Conservation (phyloP, 2,329 filamentous ascomycete species). For the Trichoderma breve region DNA sequence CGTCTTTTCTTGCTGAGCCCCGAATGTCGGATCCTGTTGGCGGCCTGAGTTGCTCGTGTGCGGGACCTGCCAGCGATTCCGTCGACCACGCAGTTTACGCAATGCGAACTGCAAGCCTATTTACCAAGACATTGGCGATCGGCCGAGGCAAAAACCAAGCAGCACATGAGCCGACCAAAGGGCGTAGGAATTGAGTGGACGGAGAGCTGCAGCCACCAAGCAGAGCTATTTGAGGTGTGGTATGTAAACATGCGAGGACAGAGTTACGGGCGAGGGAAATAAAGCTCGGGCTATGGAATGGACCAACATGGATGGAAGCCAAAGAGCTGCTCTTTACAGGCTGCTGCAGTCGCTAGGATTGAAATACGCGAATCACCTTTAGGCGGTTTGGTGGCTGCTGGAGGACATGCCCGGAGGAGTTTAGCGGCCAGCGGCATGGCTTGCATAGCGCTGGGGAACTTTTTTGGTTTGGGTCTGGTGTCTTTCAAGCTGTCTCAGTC, state of each 20-base stretch:
- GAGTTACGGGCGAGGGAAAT: not conserved
- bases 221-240: not conserved
- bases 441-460: slow-evolving; percentile 1
- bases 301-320: not conserved
- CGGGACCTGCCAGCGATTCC: not conserved
- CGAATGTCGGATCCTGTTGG: not conserved
- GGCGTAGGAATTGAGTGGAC: not conserved
- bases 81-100: not conserved
- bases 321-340: not conserved
- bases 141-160: not conserved
- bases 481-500: not conserved
- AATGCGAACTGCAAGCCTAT: not conserved
- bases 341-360: not conserved
- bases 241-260: not conserved
- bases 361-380: not conserved
- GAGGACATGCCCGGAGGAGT: not conserved
- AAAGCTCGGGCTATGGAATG: not conserved
- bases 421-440: slow-evolving; percentile 16
- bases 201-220: not conserved
- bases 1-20: not conserved
- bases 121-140: slow-evolving; percentile 11
- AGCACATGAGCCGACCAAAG: not conserved
- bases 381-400: not conserved
- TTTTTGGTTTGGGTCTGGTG: not conserved
- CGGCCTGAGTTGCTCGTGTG: not conserved